phyloP scores from a whole-genome alignment of 225 moss, liverwort and hornwort species.

The Bryoerythrophyllum caledonicum region DNA sequence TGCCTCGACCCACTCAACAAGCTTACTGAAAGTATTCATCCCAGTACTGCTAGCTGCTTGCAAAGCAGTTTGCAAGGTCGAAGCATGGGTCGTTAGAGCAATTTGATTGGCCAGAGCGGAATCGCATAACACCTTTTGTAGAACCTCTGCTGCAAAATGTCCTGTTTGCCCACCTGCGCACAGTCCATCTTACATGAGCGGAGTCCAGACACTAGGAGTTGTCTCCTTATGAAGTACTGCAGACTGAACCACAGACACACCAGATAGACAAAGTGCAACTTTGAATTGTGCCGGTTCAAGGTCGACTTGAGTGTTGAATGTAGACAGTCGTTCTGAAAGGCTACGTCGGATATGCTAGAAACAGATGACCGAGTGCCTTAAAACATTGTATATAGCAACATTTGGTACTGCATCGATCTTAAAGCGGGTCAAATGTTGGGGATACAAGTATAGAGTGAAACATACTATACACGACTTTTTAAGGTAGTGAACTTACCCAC shows the following conservation, averaged over 20 bases:
- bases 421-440: conserved; percentile 4
- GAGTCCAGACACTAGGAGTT: conserved; percentile 21
- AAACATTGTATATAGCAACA: conserved; percentile 9
- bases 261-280: conserved; percentile 30
- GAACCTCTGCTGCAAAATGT: conserved; percentile 77
- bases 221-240: neutral
- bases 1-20: conserved; percentile 94
- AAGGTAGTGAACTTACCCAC: conserved; percentile 42
- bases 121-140: conserved; percentile 86
- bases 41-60: conserved; percentile 54
- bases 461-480: neutral
- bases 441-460: conserved; percentile 5
- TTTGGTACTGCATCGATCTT: neutral
- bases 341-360: neutral
- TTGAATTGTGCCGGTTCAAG: conserved; percentile 2
- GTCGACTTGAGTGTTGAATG: conserved; percentile 4
- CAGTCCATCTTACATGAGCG: conserved; percentile 30
- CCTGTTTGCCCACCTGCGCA: conserved; percentile 60
- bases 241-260: conserved; percentile 31
- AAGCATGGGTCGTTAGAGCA: conserved; percentile 66
- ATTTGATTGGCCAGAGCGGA: conserved; percentile 72
- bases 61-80: conserved; percentile 73
- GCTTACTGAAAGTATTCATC: conserved; percentile 55
- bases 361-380: neutral
- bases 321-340: neutral